Conservation (phyloP, 2,329 filamentous ascomycete genomes). For the Arthrocladium fulminans region DNA sequence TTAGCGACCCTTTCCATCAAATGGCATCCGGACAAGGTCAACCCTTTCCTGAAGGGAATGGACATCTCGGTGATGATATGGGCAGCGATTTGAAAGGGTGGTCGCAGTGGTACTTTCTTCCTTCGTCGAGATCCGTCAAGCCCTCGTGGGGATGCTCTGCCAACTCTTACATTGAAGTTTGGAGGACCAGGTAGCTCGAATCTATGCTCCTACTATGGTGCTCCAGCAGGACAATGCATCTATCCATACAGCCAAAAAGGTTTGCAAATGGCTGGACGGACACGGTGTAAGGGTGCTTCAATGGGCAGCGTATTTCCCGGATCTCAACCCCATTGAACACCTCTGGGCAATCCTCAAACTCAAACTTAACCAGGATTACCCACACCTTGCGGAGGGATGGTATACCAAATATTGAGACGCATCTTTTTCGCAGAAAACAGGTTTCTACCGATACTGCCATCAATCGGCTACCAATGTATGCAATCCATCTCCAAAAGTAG, state of each 20-base stretch:
- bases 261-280: conserved; percentile 14
- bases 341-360: conserved; percentile 23
- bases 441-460: no score
- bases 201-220: conserved; percentile 6
- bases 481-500: no score
- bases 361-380: conserved; percentile 16
- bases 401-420: conserved; percentile 9
- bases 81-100: conserved; percentile 16
- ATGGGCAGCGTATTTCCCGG: conserved; percentile 21
- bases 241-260: conserved; percentile 17
- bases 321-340: conserved; percentile 27
- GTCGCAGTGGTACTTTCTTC: conserved; percentile 11
- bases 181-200: conserved; percentile 10
- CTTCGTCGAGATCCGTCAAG: conserved; percentile 14
- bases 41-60: conserved; percentile 12
- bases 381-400: conserved; percentile 17
- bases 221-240: conserved; percentile 23
- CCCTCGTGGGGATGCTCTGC: conserved; percentile 10
- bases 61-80: conserved; percentile 18
- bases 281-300: conserved; percentile 17
- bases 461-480: no score
- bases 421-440: no score
- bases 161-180: conserved; percentile 15
- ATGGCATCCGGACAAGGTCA: conserved; percentile 18
- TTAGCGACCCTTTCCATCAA: conserved; percentile 15